phyloP scores from a whole-genome alignment of 305 asterid species.

The Fraxinus baroniana region DNA sequence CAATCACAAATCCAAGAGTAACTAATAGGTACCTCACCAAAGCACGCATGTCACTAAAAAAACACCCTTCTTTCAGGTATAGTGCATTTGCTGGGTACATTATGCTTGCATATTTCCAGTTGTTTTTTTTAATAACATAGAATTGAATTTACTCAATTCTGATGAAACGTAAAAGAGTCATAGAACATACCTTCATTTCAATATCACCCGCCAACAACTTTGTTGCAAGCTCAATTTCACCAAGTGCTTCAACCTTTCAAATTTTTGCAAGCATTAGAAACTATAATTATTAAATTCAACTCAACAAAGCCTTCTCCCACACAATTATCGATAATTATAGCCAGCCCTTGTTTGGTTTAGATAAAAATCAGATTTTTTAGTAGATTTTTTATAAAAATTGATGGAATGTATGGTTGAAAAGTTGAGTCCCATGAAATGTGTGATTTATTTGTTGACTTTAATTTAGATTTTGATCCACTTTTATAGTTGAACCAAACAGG shows the following conservation, averaged over 20 bases:
- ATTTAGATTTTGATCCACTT: no score
- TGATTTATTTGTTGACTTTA: neutral
- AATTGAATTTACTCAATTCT: conserved; percentile 14
- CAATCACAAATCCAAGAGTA: neutral
- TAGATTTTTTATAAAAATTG: neutral
- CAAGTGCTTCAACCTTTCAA: conserved; percentile 88
- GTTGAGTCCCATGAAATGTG: neutral
- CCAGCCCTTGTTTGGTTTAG: neutral
- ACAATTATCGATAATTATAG: neutral
- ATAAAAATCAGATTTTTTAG: neutral
- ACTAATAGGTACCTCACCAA: neutral
- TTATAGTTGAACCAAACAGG: neutral
- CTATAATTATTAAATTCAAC: neutral
- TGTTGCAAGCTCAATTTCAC: conserved; percentile 89
- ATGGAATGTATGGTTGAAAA: neutral
- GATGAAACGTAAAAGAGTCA: conserved; percentile 7
- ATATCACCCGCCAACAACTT: conserved; percentile 66
- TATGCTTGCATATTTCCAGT: neutral
- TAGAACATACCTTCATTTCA: conserved; percentile 54
- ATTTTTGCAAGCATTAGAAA: conserved; percentile 28
- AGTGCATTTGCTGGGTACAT: neutral
- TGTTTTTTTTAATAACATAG: neutral
- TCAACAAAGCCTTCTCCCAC: neutral
- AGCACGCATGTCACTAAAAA: neutral
- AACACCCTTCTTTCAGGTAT: neutral